Percentiles rank a stretch among this genome's conserved stretches.
Evolutionary conservation across 2,329 filamentous ascomycete genomes (phyloP).

Genomic region (Alternaria brassicicola): DNA sequence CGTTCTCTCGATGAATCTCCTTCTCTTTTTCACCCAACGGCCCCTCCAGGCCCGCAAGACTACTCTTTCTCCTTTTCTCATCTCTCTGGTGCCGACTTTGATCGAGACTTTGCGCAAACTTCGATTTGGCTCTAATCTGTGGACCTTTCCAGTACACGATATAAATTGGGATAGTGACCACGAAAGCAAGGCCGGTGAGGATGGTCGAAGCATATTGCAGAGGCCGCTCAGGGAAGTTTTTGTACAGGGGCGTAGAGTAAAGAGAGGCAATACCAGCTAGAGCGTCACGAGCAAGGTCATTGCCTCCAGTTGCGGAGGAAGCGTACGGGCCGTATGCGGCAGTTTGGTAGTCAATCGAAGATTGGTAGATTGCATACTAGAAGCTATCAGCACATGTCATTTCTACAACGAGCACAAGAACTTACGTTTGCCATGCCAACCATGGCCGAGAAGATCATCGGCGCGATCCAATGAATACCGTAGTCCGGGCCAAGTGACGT

Average conservation of each 20-base stretch:
- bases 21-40: constrained; percentile 3
- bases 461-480: constrained; percentile 69
- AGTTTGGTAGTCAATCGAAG: constrained; percentile 79
- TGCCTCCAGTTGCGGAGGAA: constrained; percentile 76
- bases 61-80: constrained; percentile 37
- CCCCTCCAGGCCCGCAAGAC: constrained; percentile 19
- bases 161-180: constrained; percentile 61
- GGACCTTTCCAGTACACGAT: constrained; percentile 64
- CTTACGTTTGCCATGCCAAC: constrained; percentile 71
- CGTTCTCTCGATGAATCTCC: constrained; percentile 12
- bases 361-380: constrained; percentile 73
- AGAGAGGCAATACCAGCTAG: constrained; percentile 74
- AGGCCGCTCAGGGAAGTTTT: constrained; percentile 46
- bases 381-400: background rate
- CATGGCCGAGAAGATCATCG: constrained; percentile 67
- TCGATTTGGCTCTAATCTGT: constrained; percentile 56
- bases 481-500: constrained; percentile 65
- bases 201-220: constrained; percentile 62
- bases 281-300: constrained; percentile 76
- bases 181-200: constrained; percentile 56
- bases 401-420: background rate
- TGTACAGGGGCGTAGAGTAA: constrained; percentile 62
- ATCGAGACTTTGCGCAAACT: constrained; percentile 58
- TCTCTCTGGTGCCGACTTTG: constrained; percentile 36
- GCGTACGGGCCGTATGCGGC: constrained; percentile 74